Evolutionary conservation across 352 stramenopile genomes (phyloP), one percentile per base, ranked within the genome.

Genomic region (Phytophthora meadii): DNA sequence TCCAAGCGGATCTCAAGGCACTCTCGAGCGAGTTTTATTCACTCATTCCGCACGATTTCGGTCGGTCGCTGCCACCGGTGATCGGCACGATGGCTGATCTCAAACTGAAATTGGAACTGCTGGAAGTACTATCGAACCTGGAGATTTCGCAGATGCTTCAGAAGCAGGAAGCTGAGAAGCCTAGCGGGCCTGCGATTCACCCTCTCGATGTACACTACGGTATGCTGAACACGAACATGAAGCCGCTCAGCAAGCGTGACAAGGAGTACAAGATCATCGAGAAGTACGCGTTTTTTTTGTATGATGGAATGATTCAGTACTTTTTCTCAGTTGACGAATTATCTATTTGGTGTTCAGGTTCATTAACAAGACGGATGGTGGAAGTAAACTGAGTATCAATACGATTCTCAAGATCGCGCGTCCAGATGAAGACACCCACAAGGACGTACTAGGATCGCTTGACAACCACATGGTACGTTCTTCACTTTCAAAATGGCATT

Each of bases 21-120:
- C 74, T 89, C 8, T 85, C 80, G 10, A 89, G 72, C 41, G 76
- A 85, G 25, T 90, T 92, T 46, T 92, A 92, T 67, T 80, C 81
- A 52, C 65, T 89, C 8, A 88, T 92, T 34, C 84, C 84, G 39
- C 81, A 92, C 40, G 73, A 89, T 15, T 90, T 90, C 61, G 81
- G 76, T n/a, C 75, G 77, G 6, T 65, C 67, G 5, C 24, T 89
- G 34, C 81, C 84, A 1, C 81, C 80, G 0, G 51, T 80, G 15
- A 88, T 92, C 51, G 64, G 61, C 1, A 79, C 70, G n/a, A 77
- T 89, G 53, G 70, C 70, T 11, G 78, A 84, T 40, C 54, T 92
- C 17, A 86, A 88, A 41, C 41, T 76, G 46, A 91, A 91, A 44
- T 61, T 91, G 0, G 79, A 86, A 17, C 45, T 91, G 53, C 75